Conservation (phyloP, 192 early-diverging fungal genomes). For the Obelidium mucronatum region DNA sequence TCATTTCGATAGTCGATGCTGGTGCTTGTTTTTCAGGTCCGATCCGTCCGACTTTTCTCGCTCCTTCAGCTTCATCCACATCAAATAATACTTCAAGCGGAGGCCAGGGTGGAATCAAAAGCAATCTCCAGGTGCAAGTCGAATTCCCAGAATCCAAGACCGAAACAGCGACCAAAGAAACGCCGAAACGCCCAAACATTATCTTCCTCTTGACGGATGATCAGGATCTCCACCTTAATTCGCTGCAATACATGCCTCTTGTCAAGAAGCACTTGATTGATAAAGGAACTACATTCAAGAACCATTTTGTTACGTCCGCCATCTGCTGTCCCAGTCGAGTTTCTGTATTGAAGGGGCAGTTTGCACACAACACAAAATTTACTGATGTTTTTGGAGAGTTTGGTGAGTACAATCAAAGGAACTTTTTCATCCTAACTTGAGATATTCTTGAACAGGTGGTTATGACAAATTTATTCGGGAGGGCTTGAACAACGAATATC, state of each 20-base stretch:
- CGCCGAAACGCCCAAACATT: conserved; percentile 59
- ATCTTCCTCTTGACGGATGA: conserved; percentile 72
- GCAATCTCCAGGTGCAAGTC: background rate
- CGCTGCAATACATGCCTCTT: conserved; percentile 65
- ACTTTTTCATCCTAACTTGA: background rate
- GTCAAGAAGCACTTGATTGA: conserved; percentile 66
- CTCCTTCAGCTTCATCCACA: background rate
- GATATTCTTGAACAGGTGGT: background rate
- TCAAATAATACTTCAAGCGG: background rate
- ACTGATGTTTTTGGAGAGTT: conserved; percentile 15
- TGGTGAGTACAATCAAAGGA: background rate
- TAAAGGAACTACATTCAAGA: conserved; percentile 64
- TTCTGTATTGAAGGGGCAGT: conserved; percentile 62
- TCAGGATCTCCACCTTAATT: conserved; percentile 63
- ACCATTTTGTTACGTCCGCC: conserved; percentile 68
- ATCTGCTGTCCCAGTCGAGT: conserved; percentile 72
- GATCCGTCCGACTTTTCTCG: background rate
- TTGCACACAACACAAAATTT: conserved; percentile 69
- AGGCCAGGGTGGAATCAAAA: background rate
- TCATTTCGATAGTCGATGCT: too few species aligned
- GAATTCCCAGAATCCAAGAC: background rate
- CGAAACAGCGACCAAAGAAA: background rate
- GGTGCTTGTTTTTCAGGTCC: background rate
- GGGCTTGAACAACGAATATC: conserved; percentile 51
- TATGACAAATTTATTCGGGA: conserved; percentile 52